Percentiles rank a stretch among this genome's conserved stretches.
phyloP scores from a whole-genome alignment of 2,329 filamentous ascomycete genomes.

The Microdochium nivale region DNA sequence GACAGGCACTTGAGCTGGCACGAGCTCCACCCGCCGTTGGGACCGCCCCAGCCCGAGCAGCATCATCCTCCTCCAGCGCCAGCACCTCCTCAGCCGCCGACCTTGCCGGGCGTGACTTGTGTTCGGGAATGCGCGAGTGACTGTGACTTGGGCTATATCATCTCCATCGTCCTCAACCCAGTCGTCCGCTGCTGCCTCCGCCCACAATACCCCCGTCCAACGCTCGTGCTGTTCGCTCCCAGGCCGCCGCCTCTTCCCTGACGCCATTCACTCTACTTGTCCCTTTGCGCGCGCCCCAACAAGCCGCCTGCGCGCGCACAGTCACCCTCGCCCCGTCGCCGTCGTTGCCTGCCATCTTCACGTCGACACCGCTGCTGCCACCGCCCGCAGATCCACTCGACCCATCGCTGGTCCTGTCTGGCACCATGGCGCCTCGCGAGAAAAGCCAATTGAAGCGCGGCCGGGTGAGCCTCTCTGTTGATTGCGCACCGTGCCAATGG shows the following conservation, averaged over 20 bases:
- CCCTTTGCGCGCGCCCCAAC: neutral
- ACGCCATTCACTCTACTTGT: neutral
- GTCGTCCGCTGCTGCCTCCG: neutral
- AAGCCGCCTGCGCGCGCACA: neutral
- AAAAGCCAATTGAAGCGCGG: conserved; percentile 81
- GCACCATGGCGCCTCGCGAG: conserved; percentile 53
- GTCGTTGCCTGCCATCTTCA: neutral
- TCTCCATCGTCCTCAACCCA: neutral
- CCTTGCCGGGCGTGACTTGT: neutral
- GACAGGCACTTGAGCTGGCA: too few relatives aligned
- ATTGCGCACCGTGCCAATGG: conserved; percentile 11
- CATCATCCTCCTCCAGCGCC: neutral
- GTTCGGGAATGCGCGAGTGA: neutral
- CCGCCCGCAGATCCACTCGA: neutral
- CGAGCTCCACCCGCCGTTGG: neutral
- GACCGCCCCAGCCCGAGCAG: neutral
- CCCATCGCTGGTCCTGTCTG: neutral
- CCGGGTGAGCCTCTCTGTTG: conserved; percentile 47
- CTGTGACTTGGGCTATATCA: neutral
- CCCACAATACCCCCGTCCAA: neutral
- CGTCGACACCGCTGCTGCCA: neutral
- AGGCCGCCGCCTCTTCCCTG: neutral
- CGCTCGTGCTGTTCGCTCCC: neutral
- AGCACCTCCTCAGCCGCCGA: neutral
- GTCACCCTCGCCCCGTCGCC: neutral